Evolutionary conservation across 768 basidiomycete species (phyloP), one percentile per base, ranked within the genome.

Genomic region (Rhodosporidiobolus odoratus): DNA sequence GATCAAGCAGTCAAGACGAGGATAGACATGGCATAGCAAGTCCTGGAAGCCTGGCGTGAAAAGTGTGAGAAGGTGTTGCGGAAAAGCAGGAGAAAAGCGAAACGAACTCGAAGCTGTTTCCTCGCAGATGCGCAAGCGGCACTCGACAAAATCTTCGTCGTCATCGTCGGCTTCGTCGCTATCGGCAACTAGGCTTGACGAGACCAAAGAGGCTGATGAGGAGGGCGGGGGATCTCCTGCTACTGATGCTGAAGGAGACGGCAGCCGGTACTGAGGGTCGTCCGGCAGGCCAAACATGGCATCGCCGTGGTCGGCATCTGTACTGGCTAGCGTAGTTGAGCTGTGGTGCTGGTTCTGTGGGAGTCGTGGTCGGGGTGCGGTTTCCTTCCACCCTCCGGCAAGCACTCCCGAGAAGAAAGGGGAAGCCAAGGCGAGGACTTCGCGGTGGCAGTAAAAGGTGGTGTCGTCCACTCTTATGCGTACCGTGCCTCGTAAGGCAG

Each of bases 121-220:
- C 80, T 97, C 93, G 72, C 90, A 89, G 62, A 97, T 85, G 30
- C 92, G 86, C 50, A 97, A 89, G 5, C 92, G 86, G 19, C 92
- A 93, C 75, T 92, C 89, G 1, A 74, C 38, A 2, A 21, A 54
- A 16, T 56, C 48, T 25, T 61, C 72, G 9, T 32, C 37, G 27
- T 64, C 66, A n/a, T 64, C 62, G 3, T 54, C 58, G 38, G 23
- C 58, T 21, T 53, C 41, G 17, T 45, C 53, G 4, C 45, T 40
- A 8, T 61, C 63, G 4, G 53, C 52, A 23, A 32, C 21, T 6
- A 69, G 13, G 23, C 58, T 56, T 48, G 57, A 41, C 25, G 61
- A 57, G 30, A 45, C 21, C 40, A 38, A 53, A 2, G 68, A 69
- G 0, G 57, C 32, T 0, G 62, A 27, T 34, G 64, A 50, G 4